phyloP scores from a whole-genome alignment of 1,139 yeast species.

The Groenewaldozyma auringiensis region DNA sequence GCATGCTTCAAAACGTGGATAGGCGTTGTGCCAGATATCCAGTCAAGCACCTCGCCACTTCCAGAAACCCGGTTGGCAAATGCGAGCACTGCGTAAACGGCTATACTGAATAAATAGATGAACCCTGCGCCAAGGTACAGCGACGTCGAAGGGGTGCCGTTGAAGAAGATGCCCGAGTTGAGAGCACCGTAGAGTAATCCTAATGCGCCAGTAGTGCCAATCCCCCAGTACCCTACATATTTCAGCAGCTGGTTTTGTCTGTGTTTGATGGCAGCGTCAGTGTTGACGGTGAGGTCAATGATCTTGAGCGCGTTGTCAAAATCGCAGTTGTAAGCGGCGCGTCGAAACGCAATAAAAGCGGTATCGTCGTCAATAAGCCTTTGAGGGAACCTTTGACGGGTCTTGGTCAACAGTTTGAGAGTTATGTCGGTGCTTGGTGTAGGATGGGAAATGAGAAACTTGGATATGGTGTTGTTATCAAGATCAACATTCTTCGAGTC shows the following conservation, averaged over 20 bases:
- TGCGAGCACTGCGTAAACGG: constrained; percentile 47
- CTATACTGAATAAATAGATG: constrained; percentile 56
- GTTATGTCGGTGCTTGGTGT: constrained; percentile 22
- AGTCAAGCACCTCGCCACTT: constrained; percentile 50
- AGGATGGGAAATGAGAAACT: constrained; percentile 19
- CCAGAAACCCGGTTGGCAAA: constrained; percentile 51
- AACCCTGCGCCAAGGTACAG: constrained; percentile 52
- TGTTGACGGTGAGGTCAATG: constrained; percentile 57
- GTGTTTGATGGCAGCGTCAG: constrained; percentile 33
- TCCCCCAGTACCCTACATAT: constrained; percentile 28
- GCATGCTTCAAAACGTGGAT: constrained; percentile 59
- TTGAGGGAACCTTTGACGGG: constrained; percentile 14
- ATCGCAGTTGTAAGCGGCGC: constrained; percentile 52
- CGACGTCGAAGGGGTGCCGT: constrained; percentile 31
- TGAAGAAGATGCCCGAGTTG: constrained; percentile 33
- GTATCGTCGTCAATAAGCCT: constrained; percentile 35
- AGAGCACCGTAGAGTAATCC: constrained; percentile 28
- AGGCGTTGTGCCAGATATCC: constrained; percentile 62
- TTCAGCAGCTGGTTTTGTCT: constrained; percentile 22
- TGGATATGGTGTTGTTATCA: constrained; percentile 15
- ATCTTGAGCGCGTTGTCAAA: constrained; percentile 49
- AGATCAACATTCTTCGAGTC: constrained; percentile 14
- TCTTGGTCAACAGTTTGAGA: constrained; percentile 19
- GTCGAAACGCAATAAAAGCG: constrained; percentile 57
- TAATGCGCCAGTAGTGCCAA: constrained; percentile 31